Conservation (phyloP, 179 eudicot genomes). For the Sideroxylon spinosum region DNA sequence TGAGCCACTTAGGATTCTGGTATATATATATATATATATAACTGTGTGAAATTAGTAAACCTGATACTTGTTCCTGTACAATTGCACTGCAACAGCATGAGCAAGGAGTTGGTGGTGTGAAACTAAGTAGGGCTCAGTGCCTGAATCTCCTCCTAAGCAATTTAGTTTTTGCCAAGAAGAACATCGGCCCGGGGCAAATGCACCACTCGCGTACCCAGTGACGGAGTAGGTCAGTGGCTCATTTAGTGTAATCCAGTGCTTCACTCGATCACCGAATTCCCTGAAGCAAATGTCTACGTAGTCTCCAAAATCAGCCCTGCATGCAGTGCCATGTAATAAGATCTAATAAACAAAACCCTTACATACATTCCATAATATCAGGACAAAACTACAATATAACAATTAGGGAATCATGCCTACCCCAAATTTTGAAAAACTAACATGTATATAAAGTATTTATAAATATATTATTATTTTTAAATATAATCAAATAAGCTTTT, state of each 20-base stretch:
- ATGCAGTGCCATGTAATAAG: no score
- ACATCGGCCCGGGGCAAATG: conserved; percentile 2
- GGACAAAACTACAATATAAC: no score
- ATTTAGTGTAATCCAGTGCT: neutral
- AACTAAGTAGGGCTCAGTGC: neutral
- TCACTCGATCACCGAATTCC: conserved; percentile 13
- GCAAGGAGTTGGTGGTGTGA: conserved; percentile 1
- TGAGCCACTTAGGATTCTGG: no score
- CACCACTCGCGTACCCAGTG: neutral
- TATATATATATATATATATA: no score
- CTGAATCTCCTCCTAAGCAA: neutral
- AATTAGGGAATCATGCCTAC: no score
- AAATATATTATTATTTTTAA: no score
- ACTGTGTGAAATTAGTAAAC: neutral
- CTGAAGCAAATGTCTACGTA: neutral
- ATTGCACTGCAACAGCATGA: neutral
- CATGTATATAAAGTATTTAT: no score
- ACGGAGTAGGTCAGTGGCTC: neutral
- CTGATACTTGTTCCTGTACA: neutral
- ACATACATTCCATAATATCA: no score
- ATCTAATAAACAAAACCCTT: no score
- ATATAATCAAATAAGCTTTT: no score
- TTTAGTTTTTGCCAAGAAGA: neutral
- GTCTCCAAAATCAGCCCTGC: neutral
- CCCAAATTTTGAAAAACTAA: no score